Base-by-base conservation (phyloP, 495 filamentous ascomycete species). In the Antarctomyces pellizariae region DNA sequence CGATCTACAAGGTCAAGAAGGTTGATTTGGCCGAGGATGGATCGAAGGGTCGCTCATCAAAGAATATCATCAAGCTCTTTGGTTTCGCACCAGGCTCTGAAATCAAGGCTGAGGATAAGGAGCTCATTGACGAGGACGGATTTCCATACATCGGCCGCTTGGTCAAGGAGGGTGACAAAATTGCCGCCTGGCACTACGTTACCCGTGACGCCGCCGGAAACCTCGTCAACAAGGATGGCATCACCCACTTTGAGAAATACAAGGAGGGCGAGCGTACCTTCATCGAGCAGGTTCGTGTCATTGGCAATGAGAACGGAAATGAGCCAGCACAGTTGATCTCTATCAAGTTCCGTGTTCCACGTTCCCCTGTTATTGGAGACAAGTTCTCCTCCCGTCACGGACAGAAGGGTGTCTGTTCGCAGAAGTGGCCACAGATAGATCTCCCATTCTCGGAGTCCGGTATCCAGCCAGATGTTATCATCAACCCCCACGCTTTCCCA, bases 401-500 rank as follows among this genome's bases (percentile, higher is more conserved):
- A 22, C 86, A 97, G 49, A 97, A 97, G 52, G 86, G 86, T 62
- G 83, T 93, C 16, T 75, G 65, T 41, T 89, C 77, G n/a, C 84
- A 93, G 47, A 84, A 92, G 42, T 95, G 83, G 80, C 86, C 86
- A 5, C 57, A 70, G 1, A 53, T 75, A 28, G 82, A 97, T 48
- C 91, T 97, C 82, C 86, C 86, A 5, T 97, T 97, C 54, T 80
- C 79, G 13, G 86, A 97, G 53, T 77, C 75, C 23, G 86, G 86
- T 32, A 93, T 97, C 42, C 78, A 91, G 43, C 86, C 86, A 3
- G 86, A 97, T 48, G 57, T 91, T 39, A 97, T 97, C 45, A 97
- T 97, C 56, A 97, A 97, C 52, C 86, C 86, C 33, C 86, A 97
- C 62, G 86, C 86, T 49, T 97, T 97, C 63, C 86, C 86, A n/a